Base-by-base conservation (phyloP, 768 basidiomycete species). In the Boletus tylopilopsis region DNA sequence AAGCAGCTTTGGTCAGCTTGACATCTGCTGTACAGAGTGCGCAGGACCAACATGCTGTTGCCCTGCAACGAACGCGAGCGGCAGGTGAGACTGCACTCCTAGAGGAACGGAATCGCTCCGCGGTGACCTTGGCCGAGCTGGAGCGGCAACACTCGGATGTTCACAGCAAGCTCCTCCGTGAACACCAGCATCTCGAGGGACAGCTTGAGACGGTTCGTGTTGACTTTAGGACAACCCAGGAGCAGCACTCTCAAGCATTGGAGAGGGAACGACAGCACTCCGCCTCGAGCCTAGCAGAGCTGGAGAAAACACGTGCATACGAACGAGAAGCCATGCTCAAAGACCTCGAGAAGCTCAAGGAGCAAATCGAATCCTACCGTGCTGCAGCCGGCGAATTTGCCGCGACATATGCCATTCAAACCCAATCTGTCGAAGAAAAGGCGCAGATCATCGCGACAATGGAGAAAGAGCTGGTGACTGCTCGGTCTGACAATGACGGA, bases 161-260 rank as follows among this genome's bases (percentile, higher is more conserved):
- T 45, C 70, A 73, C 16, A 75, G 75, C 50, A 66, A 66, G 19
- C 60, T 75, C 25, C 56, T 62, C 23, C 67, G 64, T 50, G 70
- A 71, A 35, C 69, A 66, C 49, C 68, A 69, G 35, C 44, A 64
- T 25, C 67, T 77, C 11, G 38, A 49, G 22, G 56, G 81, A 52
- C 84, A 91, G 62, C 66, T 90, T 13, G 80, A 84, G 57, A 71
- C 78, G 9, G 71, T 81, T 62, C 85, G 82, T 61, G 58, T 68
- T 7, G 66, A 69, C 13, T 61, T 68, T 24, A 66, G 67, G 45
- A 65, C 71, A 7, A 44, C 53, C 30, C 57, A 56, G 23, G 53
- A 51, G 18, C 47, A 56, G 12, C 46, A 64, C 23, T 54, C 51
- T 12, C 52, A 44, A 13, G 45, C 41, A 24, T 43, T 70, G 37